Percentiles rank a stretch among this genome's conserved stretches.
Evolutionary conservation across 331 rosid genomes (phyloP).

Genomic region (Rosa hybrid): DNA sequence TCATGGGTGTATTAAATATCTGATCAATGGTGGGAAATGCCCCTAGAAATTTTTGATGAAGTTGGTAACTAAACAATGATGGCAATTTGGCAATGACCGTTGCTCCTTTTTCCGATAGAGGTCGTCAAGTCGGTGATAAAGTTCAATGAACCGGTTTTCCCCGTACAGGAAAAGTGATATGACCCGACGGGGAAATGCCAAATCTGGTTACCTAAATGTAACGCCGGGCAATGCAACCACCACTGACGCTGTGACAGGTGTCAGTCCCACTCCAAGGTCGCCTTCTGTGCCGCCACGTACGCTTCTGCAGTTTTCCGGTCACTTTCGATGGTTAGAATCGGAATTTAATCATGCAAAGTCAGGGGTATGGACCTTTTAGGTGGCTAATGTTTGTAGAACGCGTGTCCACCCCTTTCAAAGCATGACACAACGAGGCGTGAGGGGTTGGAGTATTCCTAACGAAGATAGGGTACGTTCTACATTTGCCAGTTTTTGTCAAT

Average conservation of each 20-base stretch:
- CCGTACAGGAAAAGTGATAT: background rate
- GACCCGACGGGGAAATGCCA: background rate
- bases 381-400: background rate
- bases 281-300: slow-evolving; percentile 18
- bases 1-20: background rate
- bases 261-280: background rate
- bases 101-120: background rate
- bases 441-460: background rate
- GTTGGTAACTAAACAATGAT: background rate
- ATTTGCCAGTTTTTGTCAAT: background rate
- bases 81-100: background rate
- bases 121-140: background rate
- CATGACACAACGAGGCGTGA: background rate
- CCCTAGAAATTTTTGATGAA: background rate
- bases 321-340: background rate
- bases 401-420: background rate
- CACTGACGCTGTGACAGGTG: background rate
- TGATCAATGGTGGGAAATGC: background rate
- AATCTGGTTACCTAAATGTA: background rate
- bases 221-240: background rate
- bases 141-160: slow-evolving; percentile 6
- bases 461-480: background rate
- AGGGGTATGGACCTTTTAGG: background rate
- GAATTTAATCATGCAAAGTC: background rate
- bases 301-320: background rate